phyloP scores from a whole-genome alignment of 495 filamentous ascomycete species.

The Durotheca rogersii region DNA sequence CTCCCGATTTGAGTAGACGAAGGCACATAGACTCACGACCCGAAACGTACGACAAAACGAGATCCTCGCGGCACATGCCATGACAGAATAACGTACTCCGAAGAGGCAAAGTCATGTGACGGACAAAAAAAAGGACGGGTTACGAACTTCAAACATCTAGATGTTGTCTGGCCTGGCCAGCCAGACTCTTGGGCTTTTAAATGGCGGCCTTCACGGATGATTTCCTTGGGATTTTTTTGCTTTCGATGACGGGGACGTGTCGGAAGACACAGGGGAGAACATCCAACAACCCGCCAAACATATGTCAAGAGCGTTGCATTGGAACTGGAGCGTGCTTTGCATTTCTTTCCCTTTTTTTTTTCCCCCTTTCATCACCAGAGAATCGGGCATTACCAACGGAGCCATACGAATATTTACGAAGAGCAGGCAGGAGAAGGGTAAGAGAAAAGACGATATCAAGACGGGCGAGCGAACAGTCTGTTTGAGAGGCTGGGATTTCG shows the following conservation, averaged over 20 bases:
- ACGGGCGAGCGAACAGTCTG: too few relatives aligned
- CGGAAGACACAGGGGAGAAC: background rate
- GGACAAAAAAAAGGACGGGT: background rate
- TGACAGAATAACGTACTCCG: background rate
- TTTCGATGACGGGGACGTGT: background rate
- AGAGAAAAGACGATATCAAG: background rate
- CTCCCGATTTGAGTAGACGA: constrained; percentile 46
- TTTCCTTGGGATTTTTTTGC: background rate
- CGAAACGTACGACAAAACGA: constrained; percentile 27
- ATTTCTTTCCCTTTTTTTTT: background rate
- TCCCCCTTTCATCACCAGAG: constrained; percentile 5
- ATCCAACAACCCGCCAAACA: background rate
- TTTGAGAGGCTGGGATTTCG: too few relatives aligned
- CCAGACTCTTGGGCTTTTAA: too few relatives aligned
- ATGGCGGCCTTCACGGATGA: background rate
- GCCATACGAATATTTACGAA: background rate
- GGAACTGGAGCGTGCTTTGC: constrained; percentile 21
- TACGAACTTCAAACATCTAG: too few relatives aligned
- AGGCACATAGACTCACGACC: constrained; percentile 41
- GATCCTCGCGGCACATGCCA: constrained; percentile 10
- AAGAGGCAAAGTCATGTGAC: constrained; percentile 1
- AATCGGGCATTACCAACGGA: constrained; percentile 9
- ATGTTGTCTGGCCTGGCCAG: too few relatives aligned
- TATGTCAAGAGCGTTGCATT: constrained; percentile 15
- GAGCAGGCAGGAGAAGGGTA: background rate